Base-by-base conservation (phyloP, 345 rosid genomes). In the Jatropha curcas region DNA sequence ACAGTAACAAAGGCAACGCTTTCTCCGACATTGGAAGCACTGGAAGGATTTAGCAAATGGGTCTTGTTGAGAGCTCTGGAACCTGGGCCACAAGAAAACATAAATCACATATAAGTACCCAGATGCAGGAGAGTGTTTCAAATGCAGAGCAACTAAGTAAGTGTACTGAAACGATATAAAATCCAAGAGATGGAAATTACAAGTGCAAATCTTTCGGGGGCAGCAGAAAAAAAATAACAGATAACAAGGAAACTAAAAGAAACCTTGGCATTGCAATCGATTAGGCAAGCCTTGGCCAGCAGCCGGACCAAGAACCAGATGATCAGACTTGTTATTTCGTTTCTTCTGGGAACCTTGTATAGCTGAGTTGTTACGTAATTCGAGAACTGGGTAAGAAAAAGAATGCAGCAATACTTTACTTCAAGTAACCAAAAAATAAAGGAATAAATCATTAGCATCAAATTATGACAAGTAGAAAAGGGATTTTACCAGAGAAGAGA, bases 201-300 rank as follows among this genome's bases (percentile, higher is more conserved):
- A 27, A 56, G 5, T 11, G 6, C 0, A 56, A 22, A 52, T 8
- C 27, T 52, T 52, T 20, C 20, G 22, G 25, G 57, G 7, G 53
- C 53, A 27, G 33, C 33, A 25, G 60, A 12, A 11, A 20, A n/a
- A 7, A 59, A 22, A 19, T 19, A 1, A 53, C 53, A 48, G 8
- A 34, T 31, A 22, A 57, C 3, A 24, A 19, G 27, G 13, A 55
- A 5, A 19, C 6, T 14, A 46, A 4, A 4, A 60, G 25, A 51
- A 79, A 95, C 97, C 96, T 87, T 63, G 84, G 78, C 98, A 92
- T 64, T 92, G 96, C 80, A 92, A 81, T 43, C 97, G 94, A 72
- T 92, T 81, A 2, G 83, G 86, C 69, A 89, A 86, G 82, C 98
- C 97, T 82, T 83, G 83, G 45, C 97, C 99, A 62, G 98, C 89